Base-by-base conservation (phyloP, 2,329 filamentous ascomycete genomes). In the Emmonsia crescens region DNA sequence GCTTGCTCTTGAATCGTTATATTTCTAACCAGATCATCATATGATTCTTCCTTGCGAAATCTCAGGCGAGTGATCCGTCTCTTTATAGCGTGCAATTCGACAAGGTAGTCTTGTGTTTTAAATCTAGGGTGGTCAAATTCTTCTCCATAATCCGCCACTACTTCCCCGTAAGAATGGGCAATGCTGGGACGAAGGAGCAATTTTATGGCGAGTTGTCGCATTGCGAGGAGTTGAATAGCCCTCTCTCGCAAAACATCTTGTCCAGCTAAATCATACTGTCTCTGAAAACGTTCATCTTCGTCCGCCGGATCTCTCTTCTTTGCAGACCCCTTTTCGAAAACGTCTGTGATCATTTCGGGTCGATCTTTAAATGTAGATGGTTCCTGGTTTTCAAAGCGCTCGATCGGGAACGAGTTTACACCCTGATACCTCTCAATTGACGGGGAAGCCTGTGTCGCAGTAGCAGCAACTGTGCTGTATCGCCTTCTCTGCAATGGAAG, bases 191-290 rank as follows among this genome's bases (percentile, higher is more conserved):
- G 73, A 21, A 77, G 66, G 33, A 77, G 58, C 46, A 77, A 63
- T 14, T 73, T 69, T 49, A 77, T 74, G 12, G 73, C 73, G 5
- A 77, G 71, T 66, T 76, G 73, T 49, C 69, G 73, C 54, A 76
- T 60, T 19, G 74, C 75, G 12, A 77, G 66, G 55, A 71, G 73
- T 57, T 73, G 73, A 19, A 77, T 73, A 36, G 72, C 74, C 60
- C 75, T 74, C 38, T 70, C 68, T 21, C 73, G 71, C 49, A 72
- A 57, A 38, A 67, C 57, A 60, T 72, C 73, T 16, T 64, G n/a
- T 3, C 12, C 31, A 24, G 31, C 60, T 42, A 40, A 27, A 44
- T 57, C 38, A 42, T 52, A 59, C 36, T 58, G 55, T 56, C 33
- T 42, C 36, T 27, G 12, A 29, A 31, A 33, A 44, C 36, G 46